Evolutionary conservation across 331 rosid genomes (phyloP), one percentile per base, ranked within the genome.

Genomic region (Telfairia occidentalis): DNA sequence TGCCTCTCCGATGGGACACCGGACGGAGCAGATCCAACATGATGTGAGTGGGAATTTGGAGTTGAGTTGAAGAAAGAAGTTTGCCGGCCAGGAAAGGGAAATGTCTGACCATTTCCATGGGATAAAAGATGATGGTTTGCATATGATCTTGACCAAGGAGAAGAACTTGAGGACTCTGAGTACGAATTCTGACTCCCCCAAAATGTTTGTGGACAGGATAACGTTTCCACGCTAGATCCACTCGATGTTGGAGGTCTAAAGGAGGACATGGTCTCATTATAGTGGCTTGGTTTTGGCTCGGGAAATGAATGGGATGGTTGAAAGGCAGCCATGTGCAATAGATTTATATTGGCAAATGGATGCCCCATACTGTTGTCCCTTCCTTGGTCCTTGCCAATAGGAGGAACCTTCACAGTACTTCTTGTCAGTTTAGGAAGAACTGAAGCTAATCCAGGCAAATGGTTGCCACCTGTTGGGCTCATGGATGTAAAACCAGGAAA

Each of bases 11-110:
- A 79, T 49, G 92, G 92, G 78, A 86, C 80, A 43, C 90, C 92
- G 30, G 98, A 84, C 50, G 98, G 98, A 78, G 98, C 98, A 76
- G 98, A 93, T 73, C 96, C 97, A 52, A 89, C 91, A 75, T 87
- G 96, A 77, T 86, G 96, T 54, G 79, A 78, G 32, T 80, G 87
- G 0, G 11, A 1, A 0, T 1, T 46, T 15, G 38, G 60, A 46
- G 76, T 71, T 57, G 96, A 89, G 43, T 88, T 78, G 71, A 85
- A 76, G 74, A 85, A 76, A 77, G 98, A 86, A 67, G 80, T 82
- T 50, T 67, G 90, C 19, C 76, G 87, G 70, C 82, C 71, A 29
- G 81, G 18, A 81, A 83, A 88, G 5, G 91, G 84, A 73, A 81
- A 84, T 66, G 89, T 96, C 54, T 89, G 94, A 71, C 92, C 89